These are phyloP conservation scores for Limonium bicolor DNA, from an alignment of 148 eudicot genomes.

Conservation along the genomic window DNA sequence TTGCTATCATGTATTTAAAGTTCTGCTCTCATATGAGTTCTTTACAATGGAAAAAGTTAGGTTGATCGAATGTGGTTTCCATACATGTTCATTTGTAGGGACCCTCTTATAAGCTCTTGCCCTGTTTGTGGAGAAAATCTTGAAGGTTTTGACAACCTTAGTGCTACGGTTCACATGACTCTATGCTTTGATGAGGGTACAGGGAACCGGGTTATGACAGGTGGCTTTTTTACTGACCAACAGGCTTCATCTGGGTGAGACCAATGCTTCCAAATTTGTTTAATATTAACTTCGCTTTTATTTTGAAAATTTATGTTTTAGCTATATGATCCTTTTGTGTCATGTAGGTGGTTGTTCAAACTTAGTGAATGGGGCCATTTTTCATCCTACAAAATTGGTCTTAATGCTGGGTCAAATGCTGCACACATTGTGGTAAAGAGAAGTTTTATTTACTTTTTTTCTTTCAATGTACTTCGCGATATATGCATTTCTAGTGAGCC, in stretches of 20 bases:
- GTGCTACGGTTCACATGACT: slow-evolving; percentile 77
- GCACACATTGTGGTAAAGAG: slow-evolving; percentile 65
- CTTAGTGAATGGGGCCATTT: slow-evolving; percentile 89
- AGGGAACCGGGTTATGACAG: slow-evolving; percentile 80
- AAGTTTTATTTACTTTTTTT: background rate
- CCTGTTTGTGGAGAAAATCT: slow-evolving; percentile 92
- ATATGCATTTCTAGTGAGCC: too few species aligned
- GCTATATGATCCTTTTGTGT: too few species aligned
- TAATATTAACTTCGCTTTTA: background rate
- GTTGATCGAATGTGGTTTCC: too few species aligned
- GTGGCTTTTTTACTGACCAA: slow-evolving; percentile 93
- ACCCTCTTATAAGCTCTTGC: slow-evolving; percentile 67
- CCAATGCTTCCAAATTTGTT: slow-evolving; percentile 2
- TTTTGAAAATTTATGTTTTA: too few species aligned
- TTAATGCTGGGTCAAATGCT: slow-evolving; percentile 69
- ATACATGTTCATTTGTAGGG: slow-evolving; percentile 40
- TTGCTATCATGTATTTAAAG: background rate
- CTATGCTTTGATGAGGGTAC: slow-evolving; percentile 94
- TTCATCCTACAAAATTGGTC: slow-evolving; percentile 70
- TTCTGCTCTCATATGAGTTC: background rate
- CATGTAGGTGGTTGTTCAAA: slow-evolving; percentile 78
- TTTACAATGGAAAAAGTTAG: too few species aligned
- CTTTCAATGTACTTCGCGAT: too few species aligned
- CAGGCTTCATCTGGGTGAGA: slow-evolving; percentile 86
- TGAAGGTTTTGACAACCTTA: slow-evolving; percentile 46